Conservation (phyloP, 73 alveolate species). For the Paramecium pentaurelia region DNA sequence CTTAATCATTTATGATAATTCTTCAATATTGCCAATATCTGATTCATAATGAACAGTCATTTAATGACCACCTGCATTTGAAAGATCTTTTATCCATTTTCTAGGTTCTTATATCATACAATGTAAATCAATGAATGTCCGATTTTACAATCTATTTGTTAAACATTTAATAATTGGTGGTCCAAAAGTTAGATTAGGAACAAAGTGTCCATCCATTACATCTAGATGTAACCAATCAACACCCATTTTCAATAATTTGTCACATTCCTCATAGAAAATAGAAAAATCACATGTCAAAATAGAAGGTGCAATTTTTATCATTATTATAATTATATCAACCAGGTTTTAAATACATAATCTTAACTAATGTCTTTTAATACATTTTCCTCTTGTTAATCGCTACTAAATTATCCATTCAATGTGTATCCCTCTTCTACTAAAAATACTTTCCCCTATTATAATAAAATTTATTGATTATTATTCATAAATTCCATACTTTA, state of each 20-base stretch:
- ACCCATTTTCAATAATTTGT: slow-evolving; percentile 34
- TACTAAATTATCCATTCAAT: neutral
- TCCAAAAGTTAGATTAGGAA: slow-evolving; percentile 68
- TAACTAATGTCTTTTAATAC: neutral
- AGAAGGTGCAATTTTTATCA: slow-evolving; percentile 66
- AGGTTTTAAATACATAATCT: neutral
- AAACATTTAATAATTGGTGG: slow-evolving; percentile 57
- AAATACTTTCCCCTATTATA: neutral
- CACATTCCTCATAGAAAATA: slow-evolving; percentile 61
- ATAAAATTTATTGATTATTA: neutral
- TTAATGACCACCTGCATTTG: slow-evolving; percentile 65
- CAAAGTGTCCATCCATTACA: slow-evolving; percentile 66
- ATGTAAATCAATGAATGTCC: slow-evolving; percentile 63
- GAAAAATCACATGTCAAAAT: slow-evolving; percentile 62
- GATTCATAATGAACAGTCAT: slow-evolving; percentile 68
- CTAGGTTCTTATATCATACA: slow-evolving; percentile 65
- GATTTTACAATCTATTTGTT: slow-evolving; percentile 19
- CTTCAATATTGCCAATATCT: slow-evolving; percentile 58
- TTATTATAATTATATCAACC: slow-evolving; percentile 34
- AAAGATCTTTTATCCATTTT: slow-evolving; percentile 64
- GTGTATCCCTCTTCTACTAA: neutral
- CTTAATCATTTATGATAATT: slow-evolving; percentile 46
- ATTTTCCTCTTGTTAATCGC: neutral
- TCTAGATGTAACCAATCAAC: slow-evolving; percentile 73
- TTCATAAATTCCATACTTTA: neutral